Conservation (phyloP, 2,329 filamentous ascomycete species). For the Cercospora sp. region DNA sequence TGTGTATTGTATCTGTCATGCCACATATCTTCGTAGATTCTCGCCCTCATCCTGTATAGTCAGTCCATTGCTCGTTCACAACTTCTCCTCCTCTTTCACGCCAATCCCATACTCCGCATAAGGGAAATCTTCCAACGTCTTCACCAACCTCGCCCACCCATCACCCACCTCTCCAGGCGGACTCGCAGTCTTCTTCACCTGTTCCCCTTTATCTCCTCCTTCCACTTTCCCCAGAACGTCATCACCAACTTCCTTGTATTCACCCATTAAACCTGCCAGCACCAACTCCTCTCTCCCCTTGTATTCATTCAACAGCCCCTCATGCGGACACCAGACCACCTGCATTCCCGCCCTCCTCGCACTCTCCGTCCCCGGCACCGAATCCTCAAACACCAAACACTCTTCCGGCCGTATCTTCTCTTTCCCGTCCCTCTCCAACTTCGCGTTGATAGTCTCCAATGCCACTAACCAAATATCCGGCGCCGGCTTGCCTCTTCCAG, state of each 20-base stretch:
- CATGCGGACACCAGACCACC: slow-evolving; percentile 88
- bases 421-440: slow-evolving; percentile 58
- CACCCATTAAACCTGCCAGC: slow-evolving; percentile 76
- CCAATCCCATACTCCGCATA: slow-evolving; percentile 61
- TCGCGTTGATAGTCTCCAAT: slow-evolving; percentile 78
- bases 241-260: slow-evolving; percentile 54
- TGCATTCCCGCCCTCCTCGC: slow-evolving; percentile 92
- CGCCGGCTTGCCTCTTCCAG: slow-evolving; percentile 86
- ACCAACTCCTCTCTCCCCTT: slow-evolving; percentile 75
- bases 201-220: slow-evolving; percentile 22
- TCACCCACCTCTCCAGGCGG: slow-evolving; percentile 58
- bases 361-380: slow-evolving; percentile 87
- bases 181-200: slow-evolving; percentile 23
- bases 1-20: not conserved
- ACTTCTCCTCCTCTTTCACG: slow-evolving; percentile 23
- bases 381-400: slow-evolving; percentile 95
- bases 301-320: slow-evolving; percentile 73
- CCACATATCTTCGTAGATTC: not conserved
- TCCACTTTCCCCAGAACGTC: slow-evolving; percentile 35
- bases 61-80: slow-evolving; percentile 11
- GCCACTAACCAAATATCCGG: slow-evolving; percentile 94
- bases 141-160: slow-evolving; percentile 59
- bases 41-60: not conserved
- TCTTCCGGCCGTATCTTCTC: slow-evolving; percentile 73
- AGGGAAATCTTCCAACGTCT: slow-evolving; percentile 60